Percentiles rank a stretch among this genome's conserved stretches.
Evolutionary conservation across 495 filamentous ascomycete species (phyloP).

Genomic region (Pyronema omphalodes): DNA sequence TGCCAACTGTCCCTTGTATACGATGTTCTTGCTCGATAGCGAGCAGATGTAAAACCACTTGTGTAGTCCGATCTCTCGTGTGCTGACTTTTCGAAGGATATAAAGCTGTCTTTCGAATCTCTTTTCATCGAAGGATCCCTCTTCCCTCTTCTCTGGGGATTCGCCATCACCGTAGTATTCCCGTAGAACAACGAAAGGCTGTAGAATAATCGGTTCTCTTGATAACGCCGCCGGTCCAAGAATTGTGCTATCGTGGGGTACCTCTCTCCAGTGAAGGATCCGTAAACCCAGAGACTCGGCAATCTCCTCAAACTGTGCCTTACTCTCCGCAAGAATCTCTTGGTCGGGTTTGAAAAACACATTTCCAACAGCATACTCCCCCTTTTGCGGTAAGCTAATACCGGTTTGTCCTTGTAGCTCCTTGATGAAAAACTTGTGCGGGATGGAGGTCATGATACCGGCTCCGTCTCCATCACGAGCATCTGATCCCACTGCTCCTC

Average conservation of each 20-base stretch:
- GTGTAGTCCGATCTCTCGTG: slow-evolving; percentile 81
- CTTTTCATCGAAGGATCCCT: slow-evolving; percentile 61
- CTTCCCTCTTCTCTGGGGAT: slow-evolving; percentile 61
- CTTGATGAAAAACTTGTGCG: slow-evolving; percentile 97
- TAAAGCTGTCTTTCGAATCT: slow-evolving; percentile 89
- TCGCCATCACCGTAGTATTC: slow-evolving; percentile 74
- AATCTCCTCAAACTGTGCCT: slow-evolving; percentile 76
- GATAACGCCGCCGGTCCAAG: slow-evolving; percentile 86
- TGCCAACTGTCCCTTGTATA: slow-evolving; percentile 96
- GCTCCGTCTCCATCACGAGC: slow-evolving; percentile 94
- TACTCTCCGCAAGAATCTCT: slow-evolving; percentile 72
- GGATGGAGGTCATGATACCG: slow-evolving; percentile 98
- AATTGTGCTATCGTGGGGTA: slow-evolving; percentile 79
- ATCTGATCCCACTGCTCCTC: slow-evolving; percentile 94
- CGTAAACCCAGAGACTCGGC: slow-evolving; percentile 72
- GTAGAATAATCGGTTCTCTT: slow-evolving; percentile 82
- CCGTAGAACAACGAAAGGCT: slow-evolving; percentile 84
- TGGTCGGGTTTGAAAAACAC: slow-evolving; percentile 96
- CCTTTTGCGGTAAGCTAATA: slow-evolving; percentile 65
- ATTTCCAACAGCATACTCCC: slow-evolving; percentile 95
- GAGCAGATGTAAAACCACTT: slow-evolving; percentile 99
- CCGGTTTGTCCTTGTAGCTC: slow-evolving; percentile 85
- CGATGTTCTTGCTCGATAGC: slow-evolving; percentile 94
- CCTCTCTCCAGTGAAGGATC: slow-evolving; percentile 91
- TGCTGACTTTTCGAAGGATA: slow-evolving; percentile 83